Evolutionary conservation across 495 filamentous ascomycete genomes (phyloP), one percentile per base, ranked within the genome.

Genomic region (Xeromyces bisporus): DNA sequence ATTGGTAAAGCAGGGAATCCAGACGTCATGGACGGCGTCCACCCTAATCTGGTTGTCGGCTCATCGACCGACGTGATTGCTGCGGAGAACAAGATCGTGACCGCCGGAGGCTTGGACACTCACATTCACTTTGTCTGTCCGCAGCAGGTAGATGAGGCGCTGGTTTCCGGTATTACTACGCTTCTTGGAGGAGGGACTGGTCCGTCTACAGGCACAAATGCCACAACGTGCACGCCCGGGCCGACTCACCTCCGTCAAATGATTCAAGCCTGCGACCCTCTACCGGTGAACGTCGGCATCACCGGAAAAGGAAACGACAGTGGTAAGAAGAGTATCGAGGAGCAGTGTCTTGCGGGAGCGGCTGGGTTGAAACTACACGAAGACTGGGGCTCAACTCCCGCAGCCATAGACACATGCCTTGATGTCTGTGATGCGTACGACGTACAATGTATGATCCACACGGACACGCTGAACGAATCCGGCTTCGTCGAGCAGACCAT

Each of bases 121-220:
- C 89, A 97, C 50, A 83, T 97, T 37, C 89, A 97, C 49, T 83
- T 89, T 40, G 96, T 97, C 45, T 96, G 87, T 48, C 89, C 91
- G 8, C 89, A 97, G 48, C 89, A 97, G 56, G 81, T 73, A 1
- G 61, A 80, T 26, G 91, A 97, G 45, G 73, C 84, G 6, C 60
- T 96, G 20, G 69, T 84, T 8, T 81, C 84, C 13, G 89, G 89
- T 25, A 70, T 97, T 39, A 97, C 89, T 0, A 86, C 89, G 0
- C 72, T 96, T 62, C 61, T 97, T 2, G 89, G 87, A 27, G 89
- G 89, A 24, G 89, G 89, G 7, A 91, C 82, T 8, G 89, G 89
- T n/a, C 87, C 87, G 3, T 91, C 77, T 47, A 85, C 89, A n/a
- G 85, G 81, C 14, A 92, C 83, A 6, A 91, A 76, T 47, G 89